A percentile compares a stretch with the other conserved stretches of the same genome.
Evolutionary conservation across 768 basidiomycete species (phyloP).

Genomic region (Sarcodon sp.): DNA sequence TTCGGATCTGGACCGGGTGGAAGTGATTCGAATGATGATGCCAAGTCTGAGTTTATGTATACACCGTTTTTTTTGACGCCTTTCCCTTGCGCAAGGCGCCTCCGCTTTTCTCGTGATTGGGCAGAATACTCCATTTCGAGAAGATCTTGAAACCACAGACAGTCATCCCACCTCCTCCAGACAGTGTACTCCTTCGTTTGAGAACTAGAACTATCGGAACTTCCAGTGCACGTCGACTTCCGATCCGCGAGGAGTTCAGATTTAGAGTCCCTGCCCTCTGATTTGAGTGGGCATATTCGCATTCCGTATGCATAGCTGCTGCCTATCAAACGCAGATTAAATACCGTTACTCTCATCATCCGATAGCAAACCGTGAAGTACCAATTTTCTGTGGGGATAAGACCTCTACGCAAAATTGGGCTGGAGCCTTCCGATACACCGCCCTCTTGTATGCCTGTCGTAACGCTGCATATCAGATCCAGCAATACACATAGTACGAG

Average conservation of each 20-base stretch:
- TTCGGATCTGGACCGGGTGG: constrained; percentile 75
- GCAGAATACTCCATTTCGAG: constrained; percentile 54
- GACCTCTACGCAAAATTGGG: constrained; percentile 43
- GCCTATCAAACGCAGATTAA: constrained; percentile 20
- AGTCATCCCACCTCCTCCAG: constrained; percentile 78
- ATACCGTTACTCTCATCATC: constrained; percentile 3
- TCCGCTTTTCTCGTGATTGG: constrained; percentile 54
- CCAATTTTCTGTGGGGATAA: constrained; percentile 44
- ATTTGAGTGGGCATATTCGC: constrained; percentile 35
- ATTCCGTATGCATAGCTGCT: constrained; percentile 47
- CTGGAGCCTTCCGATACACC: constrained; percentile 45
- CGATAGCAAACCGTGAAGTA: constrained; percentile 1
- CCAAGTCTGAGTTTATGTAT: constrained; percentile 55
- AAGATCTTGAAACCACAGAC: constrained; percentile 59
- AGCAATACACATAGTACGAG: no score
- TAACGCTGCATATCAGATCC: background rate
- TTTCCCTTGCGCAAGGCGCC: constrained; percentile 56
- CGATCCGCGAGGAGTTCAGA: background rate
- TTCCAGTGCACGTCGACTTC: constrained; percentile 4
- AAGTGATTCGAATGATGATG: constrained; percentile 77
- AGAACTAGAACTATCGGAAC: constrained; percentile 12
- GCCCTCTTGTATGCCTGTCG: constrained; percentile 47
- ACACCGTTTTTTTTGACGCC: constrained; percentile 63
- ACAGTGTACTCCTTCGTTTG: constrained; percentile 48
- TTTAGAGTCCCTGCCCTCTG: constrained; percentile 17